phyloP scores from a whole-genome alignment of 441 rosid genomes.

The Eruca vesicaria region DNA sequence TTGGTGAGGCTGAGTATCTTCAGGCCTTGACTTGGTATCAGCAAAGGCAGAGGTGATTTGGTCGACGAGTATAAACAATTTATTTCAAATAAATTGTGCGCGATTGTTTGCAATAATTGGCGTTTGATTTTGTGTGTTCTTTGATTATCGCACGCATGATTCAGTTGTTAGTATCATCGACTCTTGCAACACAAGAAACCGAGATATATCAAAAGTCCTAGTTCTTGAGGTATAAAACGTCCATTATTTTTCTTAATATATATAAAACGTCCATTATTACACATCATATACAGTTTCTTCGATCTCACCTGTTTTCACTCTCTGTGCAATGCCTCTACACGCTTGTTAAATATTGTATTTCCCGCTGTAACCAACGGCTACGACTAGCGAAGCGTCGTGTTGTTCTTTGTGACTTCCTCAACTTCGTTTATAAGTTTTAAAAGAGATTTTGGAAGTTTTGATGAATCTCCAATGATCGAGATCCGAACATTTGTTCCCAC shows the following conservation, averaged over 20 bases:
- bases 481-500: constrained; percentile 35
- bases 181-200: no score
- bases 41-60: neutral
- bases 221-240: neutral
- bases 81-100: neutral
- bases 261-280: constrained; percentile 8
- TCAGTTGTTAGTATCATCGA: no score
- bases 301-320: constrained; percentile 51
- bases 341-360: constrained; percentile 71
- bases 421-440: constrained; percentile 36
- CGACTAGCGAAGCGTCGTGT: constrained; percentile 56
- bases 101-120: no score
- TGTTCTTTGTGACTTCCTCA: constrained; percentile 50
- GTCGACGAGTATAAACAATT: neutral
- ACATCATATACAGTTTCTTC: constrained; percentile 22
- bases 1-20: neutral
- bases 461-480: constrained; percentile 68
- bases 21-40: neutral
- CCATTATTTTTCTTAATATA: no score
- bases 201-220: neutral
- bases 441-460: constrained; percentile 54
- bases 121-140: no score
- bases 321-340: constrained; percentile 54
- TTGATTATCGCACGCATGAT: no score
- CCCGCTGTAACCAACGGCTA: constrained; percentile 81